These are phyloP conservation scores for barrel medic (Medicago truncatula) DNA, from an alignment of 306 rosid species.

Conservation along the genomic window MtrunA17r5.0-ANR NC_053048.1:24090001-24090500, in stretches of 20 bases:
- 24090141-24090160: constrained; percentile 73
- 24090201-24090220: constrained; percentile 85
- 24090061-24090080: neutral
- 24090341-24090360: constrained; percentile 18
- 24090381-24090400: constrained; percentile 2
- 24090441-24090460: neutral
- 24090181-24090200: constrained; percentile 79
- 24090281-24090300: constrained; percentile 78
- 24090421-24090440: constrained; percentile 25
- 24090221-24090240: constrained; percentile 76
- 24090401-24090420: constrained; percentile 28
- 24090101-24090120: constrained; percentile 17
- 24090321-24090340: constrained; percentile 60
- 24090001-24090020: constrained; percentile 16
- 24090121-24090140: constrained; percentile 28
- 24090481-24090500: constrained; percentile 18
- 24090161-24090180: constrained; percentile 91
- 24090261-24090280: constrained; percentile 72
- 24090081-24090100: neutral
- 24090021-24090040: neutral
- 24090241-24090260: constrained; percentile 80
- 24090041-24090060: constrained; percentile 10
- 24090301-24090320: constrained; percentile 86
- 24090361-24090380: constrained; percentile 20
- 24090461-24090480: constrained; percentile 16